These are phyloP conservation scores for Zoysia japonica DNA, from an alignment of 176 grass and related monocot species.

Conservation along the genomic window DNA sequence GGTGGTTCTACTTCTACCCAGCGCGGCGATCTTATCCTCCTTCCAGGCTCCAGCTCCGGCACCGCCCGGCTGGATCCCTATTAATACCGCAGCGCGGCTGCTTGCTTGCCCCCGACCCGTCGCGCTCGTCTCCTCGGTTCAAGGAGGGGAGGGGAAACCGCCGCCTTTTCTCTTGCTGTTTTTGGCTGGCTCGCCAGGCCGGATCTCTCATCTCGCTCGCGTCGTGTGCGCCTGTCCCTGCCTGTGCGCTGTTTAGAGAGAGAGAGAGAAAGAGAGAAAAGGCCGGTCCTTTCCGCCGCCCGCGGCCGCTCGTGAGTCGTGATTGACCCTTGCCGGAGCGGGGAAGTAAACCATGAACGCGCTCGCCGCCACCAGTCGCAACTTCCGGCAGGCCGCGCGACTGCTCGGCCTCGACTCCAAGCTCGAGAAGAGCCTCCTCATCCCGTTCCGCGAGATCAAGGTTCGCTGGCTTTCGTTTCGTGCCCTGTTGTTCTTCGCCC, in stretches of 20 bases:
- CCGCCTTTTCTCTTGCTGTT: conserved; percentile 26
- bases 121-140: conserved; percentile 24
- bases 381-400: conserved; percentile 70
- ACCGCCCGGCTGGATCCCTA: conserved; percentile 25
- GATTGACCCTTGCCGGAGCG: not conserved
- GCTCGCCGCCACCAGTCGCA: conserved; percentile 83
- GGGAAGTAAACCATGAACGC: conserved; percentile 59
- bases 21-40: conserved; percentile 35
- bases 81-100: conserved; percentile 34
- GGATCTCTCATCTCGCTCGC: too few relatives aligned
- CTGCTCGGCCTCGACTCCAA: conserved; percentile 83
- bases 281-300: conserved; percentile 5
- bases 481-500: not conserved
- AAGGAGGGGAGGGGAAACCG: not conserved
- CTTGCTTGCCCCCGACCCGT: too few relatives aligned
- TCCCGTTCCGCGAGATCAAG: conserved; percentile 91
- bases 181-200: conserved; percentile 15
- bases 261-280: not conserved
- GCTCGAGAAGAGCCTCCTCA: conserved; percentile 83
- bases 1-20: not conserved
- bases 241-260: too few relatives aligned
- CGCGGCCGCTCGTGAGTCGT: not conserved
- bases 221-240: too few relatives aligned
- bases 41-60: conserved; percentile 5
- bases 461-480: not conserved